A percentile compares a stretch with the other conserved stretches of the same genome.
These are phyloP conservation scores for Phaeosphaeriaceae sp. DNA, from an alignment of 2,329 filamentous ascomycete genomes.

Conservation along the genomic window DNA sequence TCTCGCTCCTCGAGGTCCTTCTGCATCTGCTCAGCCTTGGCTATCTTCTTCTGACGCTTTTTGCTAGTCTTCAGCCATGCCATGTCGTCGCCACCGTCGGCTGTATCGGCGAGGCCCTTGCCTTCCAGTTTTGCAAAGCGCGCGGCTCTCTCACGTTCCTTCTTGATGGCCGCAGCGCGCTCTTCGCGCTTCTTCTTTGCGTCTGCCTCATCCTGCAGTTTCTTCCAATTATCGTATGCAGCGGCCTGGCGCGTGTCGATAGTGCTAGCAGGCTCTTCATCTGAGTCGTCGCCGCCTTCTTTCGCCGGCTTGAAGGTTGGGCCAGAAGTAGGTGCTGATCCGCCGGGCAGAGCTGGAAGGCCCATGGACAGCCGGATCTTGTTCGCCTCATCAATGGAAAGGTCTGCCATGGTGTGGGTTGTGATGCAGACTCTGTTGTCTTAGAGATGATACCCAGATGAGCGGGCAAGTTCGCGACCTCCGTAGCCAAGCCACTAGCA, in stretches of 20 bases:
- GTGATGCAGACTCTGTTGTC: no score
- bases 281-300: constrained; percentile 59
- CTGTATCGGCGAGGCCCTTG: constrained; percentile 81
- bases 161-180: constrained; percentile 82
- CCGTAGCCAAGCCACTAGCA: constrained; percentile 27
- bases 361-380: constrained; percentile 88
- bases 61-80: constrained; percentile 89
- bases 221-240: constrained; percentile 76
- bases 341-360: constrained; percentile 86
- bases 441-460: neutral
- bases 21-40: constrained; percentile 70
- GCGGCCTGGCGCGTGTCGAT: constrained; percentile 79
- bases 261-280: constrained; percentile 79
- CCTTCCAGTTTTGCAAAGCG: constrained; percentile 79
- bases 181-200: constrained; percentile 81
- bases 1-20: constrained; percentile 78
- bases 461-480: constrained; percentile 7
- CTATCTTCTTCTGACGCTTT: constrained; percentile 92
- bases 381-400: constrained; percentile 85
- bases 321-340: constrained; percentile 60
- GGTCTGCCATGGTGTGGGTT: constrained; percentile 35
- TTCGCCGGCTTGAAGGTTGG: constrained; percentile 62
- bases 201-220: constrained; percentile 69
- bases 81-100: constrained; percentile 73
- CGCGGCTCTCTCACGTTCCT: constrained; percentile 82